These are phyloP conservation scores for Priceomyces castillae DNA, from an alignment of 805 yeast genomes.

Conservation along the genomic window DNA sequence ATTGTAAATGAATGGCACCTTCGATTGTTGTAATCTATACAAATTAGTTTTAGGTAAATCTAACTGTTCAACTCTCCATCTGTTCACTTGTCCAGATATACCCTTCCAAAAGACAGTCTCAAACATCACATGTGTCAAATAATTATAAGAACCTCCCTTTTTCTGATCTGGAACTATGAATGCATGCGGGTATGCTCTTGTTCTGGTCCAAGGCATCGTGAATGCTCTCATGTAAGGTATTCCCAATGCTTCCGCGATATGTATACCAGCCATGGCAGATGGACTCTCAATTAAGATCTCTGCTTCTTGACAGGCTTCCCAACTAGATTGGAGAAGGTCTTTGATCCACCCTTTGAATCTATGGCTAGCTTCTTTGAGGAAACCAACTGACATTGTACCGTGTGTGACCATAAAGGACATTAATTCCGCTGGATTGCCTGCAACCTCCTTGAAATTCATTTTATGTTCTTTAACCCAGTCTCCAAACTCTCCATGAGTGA, in stretches of 20 bases:
- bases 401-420: conserved; percentile 92
- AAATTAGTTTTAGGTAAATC: conserved; percentile 67
- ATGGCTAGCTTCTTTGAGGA: conserved; percentile 76
- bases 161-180: conserved; percentile 92
- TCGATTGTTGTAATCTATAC: conserved; percentile 66
- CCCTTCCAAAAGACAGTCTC: conserved; percentile 95
- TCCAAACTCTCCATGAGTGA: conserved; percentile 79
- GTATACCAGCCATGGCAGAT: conserved; percentile 92
- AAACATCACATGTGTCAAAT: conserved; percentile 87
- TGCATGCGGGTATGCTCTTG: conserved; percentile 95
- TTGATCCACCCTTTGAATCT: conserved; percentile 82
- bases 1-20: conserved; percentile 85
- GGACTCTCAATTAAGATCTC: conserved; percentile 94
- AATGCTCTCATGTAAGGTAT: conserved; percentile 93
- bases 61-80: conserved; percentile 75
- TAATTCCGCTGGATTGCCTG: conserved; percentile 90
- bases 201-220: conserved; percentile 98
- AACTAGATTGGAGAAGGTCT: conserved; percentile 66
- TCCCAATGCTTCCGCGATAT: conserved; percentile 86
- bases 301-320: conserved; percentile 82
- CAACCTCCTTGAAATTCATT: conserved; percentile 67
- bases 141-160: conserved; percentile 89
- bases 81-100: conserved; percentile 78
- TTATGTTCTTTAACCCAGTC: conserved; percentile 71
- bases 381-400: conserved; percentile 80